phyloP scores from a whole-genome alignment of 495 filamentous ascomycete species.

The Penicillium samsonianum region DNA sequence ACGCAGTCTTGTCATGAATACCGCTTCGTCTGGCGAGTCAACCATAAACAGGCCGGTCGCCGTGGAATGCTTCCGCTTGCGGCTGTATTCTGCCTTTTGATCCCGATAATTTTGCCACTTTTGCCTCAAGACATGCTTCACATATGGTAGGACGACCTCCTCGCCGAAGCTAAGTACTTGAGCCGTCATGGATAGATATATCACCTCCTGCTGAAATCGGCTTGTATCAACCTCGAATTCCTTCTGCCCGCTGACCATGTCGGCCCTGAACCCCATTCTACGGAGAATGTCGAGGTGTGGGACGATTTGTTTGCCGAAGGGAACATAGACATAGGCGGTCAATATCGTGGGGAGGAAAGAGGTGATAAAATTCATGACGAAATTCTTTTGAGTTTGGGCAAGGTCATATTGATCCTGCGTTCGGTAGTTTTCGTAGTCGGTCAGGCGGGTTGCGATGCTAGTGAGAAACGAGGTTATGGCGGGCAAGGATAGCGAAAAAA shows the following conservation, averaged over 20 bases:
- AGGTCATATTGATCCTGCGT: slow-evolving; percentile 78
- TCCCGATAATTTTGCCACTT: slow-evolving; percentile 44
- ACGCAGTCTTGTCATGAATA: slow-evolving; percentile 76
- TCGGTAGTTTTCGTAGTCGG: slow-evolving; percentile 87
- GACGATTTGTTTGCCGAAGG: slow-evolving; percentile 80
- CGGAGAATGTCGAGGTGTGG: slow-evolving; percentile 81
- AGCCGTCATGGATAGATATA: slow-evolving; percentile 91
- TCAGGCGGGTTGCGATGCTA: slow-evolving; percentile 71
- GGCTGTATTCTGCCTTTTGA: slow-evolving; percentile 16
- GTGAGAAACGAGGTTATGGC: slow-evolving; percentile 73
- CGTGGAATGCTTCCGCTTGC: slow-evolving; percentile 30
- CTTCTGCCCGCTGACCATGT: slow-evolving; percentile 24
- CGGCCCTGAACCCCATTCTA: slow-evolving; percentile 26
- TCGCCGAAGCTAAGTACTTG: slow-evolving; percentile 86
- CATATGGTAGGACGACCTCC: slow-evolving; percentile 80
- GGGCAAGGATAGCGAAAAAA: slow-evolving; percentile 76
- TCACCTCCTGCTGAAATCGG: slow-evolving; percentile 84
- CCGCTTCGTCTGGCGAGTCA: slow-evolving; percentile 67
- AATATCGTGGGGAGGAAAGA: slow-evolving; percentile 90
- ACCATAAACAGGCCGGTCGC: slow-evolving; percentile 34
- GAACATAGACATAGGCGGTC: slow-evolving; percentile 94
- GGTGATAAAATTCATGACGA: slow-evolving; percentile 94
- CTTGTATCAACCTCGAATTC: slow-evolving; percentile 76
- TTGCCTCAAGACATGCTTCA: slow-evolving; percentile 60
- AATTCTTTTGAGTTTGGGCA: slow-evolving; percentile 84